Evolutionary conservation across 441 rosid genomes (phyloP).

Genomic region (Corymbia citriodora): DNA sequence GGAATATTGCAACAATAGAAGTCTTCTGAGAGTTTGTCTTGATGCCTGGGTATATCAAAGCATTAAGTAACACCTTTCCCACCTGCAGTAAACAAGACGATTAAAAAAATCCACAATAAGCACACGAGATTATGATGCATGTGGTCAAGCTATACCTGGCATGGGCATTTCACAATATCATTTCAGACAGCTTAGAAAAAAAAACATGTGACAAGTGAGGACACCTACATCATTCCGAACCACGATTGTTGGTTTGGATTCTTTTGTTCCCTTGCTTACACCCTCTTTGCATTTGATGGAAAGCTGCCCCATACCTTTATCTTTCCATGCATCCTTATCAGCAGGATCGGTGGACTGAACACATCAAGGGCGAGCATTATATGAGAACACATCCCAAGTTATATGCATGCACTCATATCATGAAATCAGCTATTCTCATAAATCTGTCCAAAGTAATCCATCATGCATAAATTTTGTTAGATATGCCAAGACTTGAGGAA

Average conservation of each 20-base stretch:
- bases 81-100: constrained; percentile 36
- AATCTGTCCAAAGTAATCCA: not conserved
- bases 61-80: constrained; percentile 84
- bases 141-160: not conserved
- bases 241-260: constrained; percentile 79
- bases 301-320: constrained; percentile 91
- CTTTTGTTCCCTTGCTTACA: constrained; percentile 71
- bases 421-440: not conserved
- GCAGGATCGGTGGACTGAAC: constrained; percentile 55
- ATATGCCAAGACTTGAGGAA: not conserved
- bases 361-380: constrained; percentile 4
- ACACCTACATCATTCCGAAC: constrained; percentile 81
- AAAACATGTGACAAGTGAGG: not conserved
- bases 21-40: constrained; percentile 74
- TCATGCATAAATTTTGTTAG: not conserved
- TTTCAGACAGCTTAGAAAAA: not conserved
- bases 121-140: constrained; percentile 5
- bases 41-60: constrained; percentile 82
- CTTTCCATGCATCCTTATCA: constrained; percentile 90
- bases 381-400: not conserved
- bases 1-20: constrained; percentile 87
- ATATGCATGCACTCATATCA: not conserved
- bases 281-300: constrained; percentile 85
- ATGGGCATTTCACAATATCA: not conserved
- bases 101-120: not conserved